Conservation (phyloP, 2,329 filamentous ascomycete genomes). For the Capronia epimyces region DNA sequence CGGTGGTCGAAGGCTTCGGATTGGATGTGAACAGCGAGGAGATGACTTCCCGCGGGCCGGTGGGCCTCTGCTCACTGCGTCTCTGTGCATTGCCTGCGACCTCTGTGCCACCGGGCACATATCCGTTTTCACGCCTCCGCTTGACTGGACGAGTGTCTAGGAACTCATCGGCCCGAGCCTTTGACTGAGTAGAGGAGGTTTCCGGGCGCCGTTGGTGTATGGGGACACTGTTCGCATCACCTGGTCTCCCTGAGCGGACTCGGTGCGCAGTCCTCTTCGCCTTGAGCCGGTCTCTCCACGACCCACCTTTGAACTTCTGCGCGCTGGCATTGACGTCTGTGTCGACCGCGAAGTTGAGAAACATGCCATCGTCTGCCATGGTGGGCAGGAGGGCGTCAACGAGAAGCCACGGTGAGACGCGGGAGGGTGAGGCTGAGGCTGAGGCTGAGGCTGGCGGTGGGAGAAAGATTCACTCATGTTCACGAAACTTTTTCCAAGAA, state of each 20-base stretch:
- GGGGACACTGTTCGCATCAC: constrained; percentile 16
- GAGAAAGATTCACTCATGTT: constrained; percentile 1
- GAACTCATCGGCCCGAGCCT: constrained; percentile 33
- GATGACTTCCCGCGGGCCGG: constrained; percentile 58
- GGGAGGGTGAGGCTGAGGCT: not conserved
- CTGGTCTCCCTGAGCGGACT: constrained; percentile 38
- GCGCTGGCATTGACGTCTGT: constrained; percentile 56
- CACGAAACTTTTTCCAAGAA: constrained; percentile 10
- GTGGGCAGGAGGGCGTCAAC: not conserved
- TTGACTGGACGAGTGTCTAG: constrained; percentile 35
- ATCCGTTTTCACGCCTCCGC: constrained; percentile 39
- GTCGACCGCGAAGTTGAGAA: constrained; percentile 81
- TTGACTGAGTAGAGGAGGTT: not conserved
- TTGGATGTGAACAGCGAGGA: constrained; percentile 93
- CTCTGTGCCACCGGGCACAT: constrained; percentile 30
- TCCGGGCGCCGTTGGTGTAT: constrained; percentile 2
- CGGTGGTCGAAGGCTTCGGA: constrained; percentile 56
- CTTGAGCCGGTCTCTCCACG: constrained; percentile 81
- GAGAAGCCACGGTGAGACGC: not conserved
- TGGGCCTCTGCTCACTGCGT: constrained; percentile 3
- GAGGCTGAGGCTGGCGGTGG: not conserved
- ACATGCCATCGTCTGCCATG: constrained; percentile 82
- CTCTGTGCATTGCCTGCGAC: constrained; percentile 8
- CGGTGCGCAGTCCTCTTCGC: constrained; percentile 64
- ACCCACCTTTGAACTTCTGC: constrained; percentile 74